Base-by-base conservation (phyloP, 2,329 filamentous ascomycete species). In the Aspergillus pseudotamarii region DNA sequence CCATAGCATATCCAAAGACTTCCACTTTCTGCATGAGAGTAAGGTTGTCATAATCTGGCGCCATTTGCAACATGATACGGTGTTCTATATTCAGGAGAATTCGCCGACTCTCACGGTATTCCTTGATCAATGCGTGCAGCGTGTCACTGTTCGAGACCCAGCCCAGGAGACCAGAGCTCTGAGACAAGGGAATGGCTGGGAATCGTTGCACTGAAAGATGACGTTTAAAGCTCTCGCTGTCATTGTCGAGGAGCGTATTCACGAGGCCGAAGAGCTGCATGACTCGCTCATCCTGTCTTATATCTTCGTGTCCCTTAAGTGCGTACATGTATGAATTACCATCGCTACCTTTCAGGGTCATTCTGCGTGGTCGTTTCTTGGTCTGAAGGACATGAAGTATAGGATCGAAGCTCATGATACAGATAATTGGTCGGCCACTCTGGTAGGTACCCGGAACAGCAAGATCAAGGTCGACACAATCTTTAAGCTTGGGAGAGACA, bases 1-100 rank as follows among this genome's bases (percentile, higher is more conserved):
- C 96, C 64, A 99, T 89, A 5, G 95, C 96, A 76, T 99, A 99
- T 36, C 95, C 94, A 75, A 99, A 99, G 12, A 99, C 95, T 78
- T 99, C 96, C 0, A 99, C 96, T 81, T 99, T 99, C 76, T 99
- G 96, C 95, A 99, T 98, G 41, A 99, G 86, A 0, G 96, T 98
- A 54, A 99, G 88, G 73, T 97, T 97, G 75, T 99, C 95, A 74
- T 98, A 99, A 76, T 99, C 95, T 0, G 95, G 96, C 28, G 95
- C 95, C 95, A 99, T 99, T 78, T 99, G 96, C 61, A 99, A 84
- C 95, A 99, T 99, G 77, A 99, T 99, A 50, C 96, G 91, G 76
- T 99, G 95, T 81, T 99, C 95, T 68, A 99, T 99, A 75, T 99
- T 99, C 69, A 99, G 89, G 45, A 99, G 82, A 68, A 99, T 99